phyloP scores from a whole-genome alignment of 2,329 filamentous ascomycete genomes.

The Pestalotiopsis sp. region DNA sequence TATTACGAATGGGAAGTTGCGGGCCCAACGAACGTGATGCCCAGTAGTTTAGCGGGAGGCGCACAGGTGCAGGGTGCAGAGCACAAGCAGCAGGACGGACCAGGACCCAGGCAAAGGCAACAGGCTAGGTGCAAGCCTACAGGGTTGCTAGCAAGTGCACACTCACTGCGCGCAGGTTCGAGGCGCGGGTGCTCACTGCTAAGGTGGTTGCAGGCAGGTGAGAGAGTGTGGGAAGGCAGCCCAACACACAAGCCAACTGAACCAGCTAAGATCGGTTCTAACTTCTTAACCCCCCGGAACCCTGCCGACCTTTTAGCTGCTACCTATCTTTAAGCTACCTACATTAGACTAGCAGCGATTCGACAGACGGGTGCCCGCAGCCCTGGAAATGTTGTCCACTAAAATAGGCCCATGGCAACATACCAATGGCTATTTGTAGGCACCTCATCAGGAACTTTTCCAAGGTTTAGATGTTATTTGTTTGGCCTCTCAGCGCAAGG shows the following conservation, averaged over 20 bases:
- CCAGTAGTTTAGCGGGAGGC: not conserved
- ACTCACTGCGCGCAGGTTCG: no score
- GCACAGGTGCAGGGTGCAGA: not conserved
- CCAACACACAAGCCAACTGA: not conserved
- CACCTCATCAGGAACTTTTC: not conserved
- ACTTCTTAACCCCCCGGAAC: not conserved
- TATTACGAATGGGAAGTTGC: slow-evolving; percentile 11
- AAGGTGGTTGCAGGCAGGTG: not conserved
- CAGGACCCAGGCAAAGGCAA: not conserved
- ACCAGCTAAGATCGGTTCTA: not conserved
- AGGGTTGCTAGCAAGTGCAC: no score
- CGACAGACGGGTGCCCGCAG: not conserved
- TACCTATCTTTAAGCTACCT: not conserved
- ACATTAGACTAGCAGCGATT: not conserved
- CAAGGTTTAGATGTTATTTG: not conserved
- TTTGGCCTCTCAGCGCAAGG: not conserved
- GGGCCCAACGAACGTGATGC: slow-evolving; percentile 12
- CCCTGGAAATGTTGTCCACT: not conserved
- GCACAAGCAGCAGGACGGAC: not conserved
- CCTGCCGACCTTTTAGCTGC: not conserved
- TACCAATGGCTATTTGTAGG: not conserved
- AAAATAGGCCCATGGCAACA: not conserved
- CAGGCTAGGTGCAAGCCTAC: no score
- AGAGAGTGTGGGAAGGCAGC: not conserved
- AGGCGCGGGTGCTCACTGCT: not conserved